phyloP scores from a whole-genome alignment of 78 protist species.

The Dictyostelium firmibasis region DNA sequence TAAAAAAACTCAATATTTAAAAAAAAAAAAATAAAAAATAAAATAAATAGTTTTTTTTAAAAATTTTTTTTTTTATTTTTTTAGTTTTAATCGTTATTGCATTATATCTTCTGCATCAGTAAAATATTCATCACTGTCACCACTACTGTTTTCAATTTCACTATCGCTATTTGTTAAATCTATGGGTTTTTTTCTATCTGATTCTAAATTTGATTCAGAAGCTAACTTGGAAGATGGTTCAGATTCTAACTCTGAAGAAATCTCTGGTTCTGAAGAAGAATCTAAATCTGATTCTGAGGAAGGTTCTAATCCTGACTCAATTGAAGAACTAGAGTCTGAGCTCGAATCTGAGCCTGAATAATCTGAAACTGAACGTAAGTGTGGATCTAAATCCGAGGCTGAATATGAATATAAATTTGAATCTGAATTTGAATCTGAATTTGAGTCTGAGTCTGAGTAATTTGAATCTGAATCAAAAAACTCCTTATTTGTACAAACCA shows the following conservation, averaged over 20 bases:
- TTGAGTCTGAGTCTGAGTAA: background rate
- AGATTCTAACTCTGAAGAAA: background rate
- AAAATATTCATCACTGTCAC: background rate
- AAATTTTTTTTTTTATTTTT: no score
- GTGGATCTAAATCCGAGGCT: background rate
- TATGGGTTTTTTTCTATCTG: background rate
- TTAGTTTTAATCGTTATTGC: background rate
- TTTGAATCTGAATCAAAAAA: no score
- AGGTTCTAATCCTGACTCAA: background rate
- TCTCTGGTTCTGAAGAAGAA: background rate
- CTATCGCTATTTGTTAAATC: background rate
- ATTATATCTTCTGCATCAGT: background rate
- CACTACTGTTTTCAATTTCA: background rate
- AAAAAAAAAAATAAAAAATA: no score
- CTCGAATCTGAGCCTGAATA: background rate
- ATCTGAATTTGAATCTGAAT: background rate
- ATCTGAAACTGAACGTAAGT: background rate
- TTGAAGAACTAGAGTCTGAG: background rate
- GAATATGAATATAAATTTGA: background rate
- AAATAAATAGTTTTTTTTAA: no score
- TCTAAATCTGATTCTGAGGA: background rate
- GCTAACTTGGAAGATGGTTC: background rate
- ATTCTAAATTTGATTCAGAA: background rate
- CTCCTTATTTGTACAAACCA: no score
- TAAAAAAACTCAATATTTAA: no score